Base-by-base conservation (phyloP, 2,329 filamentous ascomycete species). In the Macrophomina phaseolina region DNA sequence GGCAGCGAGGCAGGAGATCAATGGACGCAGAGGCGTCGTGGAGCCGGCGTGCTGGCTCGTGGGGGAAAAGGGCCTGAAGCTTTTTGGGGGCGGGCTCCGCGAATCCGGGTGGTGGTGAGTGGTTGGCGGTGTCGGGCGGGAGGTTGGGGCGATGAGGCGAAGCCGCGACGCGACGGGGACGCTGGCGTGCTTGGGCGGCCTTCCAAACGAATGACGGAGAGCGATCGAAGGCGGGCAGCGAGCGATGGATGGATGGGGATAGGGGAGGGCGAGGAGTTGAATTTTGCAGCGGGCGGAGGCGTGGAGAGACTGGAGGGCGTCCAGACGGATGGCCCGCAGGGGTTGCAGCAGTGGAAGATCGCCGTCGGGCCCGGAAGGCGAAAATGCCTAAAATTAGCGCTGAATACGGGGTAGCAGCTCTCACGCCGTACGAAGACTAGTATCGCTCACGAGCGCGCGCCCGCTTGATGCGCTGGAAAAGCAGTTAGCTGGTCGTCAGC, bases 171-270 rank as follows among this genome's bases (percentile, higher is more conserved):
- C 58, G 58, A 40, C 58, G 58, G 42, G 36, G 58, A 48, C 58
- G 42, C 16, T 14, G 45, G 14, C 11, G 58, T 16, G n/a, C 30
- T 40, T 18, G 32, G 32, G 8, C 30, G 58, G 58, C 30, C 58
- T 40, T 62, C 58, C 45, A 62, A 62, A 62, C 58, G 58, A 62
- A 62, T 62, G 58, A 62, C 58, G 48, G 58, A 62, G 51, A 62
- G 32, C 58, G 58, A 49, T 62, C 58, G 58, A 40, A 16, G 56
- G 40, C 56, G 56, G 42, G 32, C 56, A 61, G 49, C 42, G 58
- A 62, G 30, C 58, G 58, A 36, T 42, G 30, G 58, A 9, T 30
- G 5, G 58, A 42, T 42, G 16, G 48, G 58, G 58, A 62, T 62
- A 62, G 58, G 58, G 58, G 58, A 28, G n/a, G 16, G 14, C 8